phyloP scores from a whole-genome alignment of 148 eudicot genomes.

The Cornus suecica region DNA sequence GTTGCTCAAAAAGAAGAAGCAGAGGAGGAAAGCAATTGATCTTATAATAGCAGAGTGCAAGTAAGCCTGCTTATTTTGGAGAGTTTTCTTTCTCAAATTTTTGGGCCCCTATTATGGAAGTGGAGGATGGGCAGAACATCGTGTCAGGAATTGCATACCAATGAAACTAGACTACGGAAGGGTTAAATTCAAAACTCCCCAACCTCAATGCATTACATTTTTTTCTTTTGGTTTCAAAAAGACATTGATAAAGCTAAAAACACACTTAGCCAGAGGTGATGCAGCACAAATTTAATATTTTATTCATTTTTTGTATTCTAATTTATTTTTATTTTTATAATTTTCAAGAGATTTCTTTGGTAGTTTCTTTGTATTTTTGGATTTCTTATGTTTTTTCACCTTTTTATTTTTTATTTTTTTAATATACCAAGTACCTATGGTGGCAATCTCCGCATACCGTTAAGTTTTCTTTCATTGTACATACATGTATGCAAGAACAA shows the following conservation, averaged over 20 bases:
- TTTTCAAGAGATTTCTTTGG: too few species aligned
- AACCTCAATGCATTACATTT: background rate
- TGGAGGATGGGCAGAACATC: background rate
- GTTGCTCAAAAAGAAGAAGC: slow-evolving; percentile 70
- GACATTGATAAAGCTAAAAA: background rate
- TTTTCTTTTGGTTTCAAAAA: background rate
- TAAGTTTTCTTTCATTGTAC: too few species aligned
- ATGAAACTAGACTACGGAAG: background rate
- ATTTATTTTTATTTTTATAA: too few species aligned
- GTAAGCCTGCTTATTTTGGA: slow-evolving; percentile 39
- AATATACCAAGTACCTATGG: too few species aligned
- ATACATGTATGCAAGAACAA: too few species aligned
- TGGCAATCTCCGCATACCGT: too few species aligned
- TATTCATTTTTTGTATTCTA: too few species aligned
- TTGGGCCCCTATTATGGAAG: background rate
- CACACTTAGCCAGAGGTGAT: background rate
- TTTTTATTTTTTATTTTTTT: too few species aligned
- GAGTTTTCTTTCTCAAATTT: background rate
- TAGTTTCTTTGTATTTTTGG: too few species aligned
- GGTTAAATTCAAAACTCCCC: background rate
- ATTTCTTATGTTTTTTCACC: too few species aligned
- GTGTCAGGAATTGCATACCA: background rate
- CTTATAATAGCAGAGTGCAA: slow-evolving; percentile 82
- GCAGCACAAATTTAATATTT: too few species aligned
- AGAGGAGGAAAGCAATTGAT: slow-evolving; percentile 66